A percentile compares a stretch with the other conserved stretches of the same genome.
These are phyloP conservation scores for Venturia aucupariae DNA, from an alignment of 2,329 filamentous ascomycete genomes.

Conservation along the genomic window DNA sequence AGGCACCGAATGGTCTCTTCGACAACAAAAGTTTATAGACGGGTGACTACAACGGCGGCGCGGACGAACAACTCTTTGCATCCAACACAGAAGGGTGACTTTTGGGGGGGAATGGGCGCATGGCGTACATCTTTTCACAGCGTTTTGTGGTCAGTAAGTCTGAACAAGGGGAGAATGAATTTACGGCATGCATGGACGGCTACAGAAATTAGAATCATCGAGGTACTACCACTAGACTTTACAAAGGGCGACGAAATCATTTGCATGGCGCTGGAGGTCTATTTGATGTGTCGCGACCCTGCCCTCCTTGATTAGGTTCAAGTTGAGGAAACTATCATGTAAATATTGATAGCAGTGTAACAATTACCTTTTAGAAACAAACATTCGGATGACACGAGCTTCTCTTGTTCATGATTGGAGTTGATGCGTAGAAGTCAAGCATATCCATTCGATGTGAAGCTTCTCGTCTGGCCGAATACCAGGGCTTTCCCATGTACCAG, in stretches of 20 bases:
- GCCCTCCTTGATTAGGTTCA: not conserved
- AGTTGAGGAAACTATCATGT: not conserved
- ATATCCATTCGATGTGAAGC: too few species aligned
- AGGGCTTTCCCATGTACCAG: too few species aligned
- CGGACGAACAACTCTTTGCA: not conserved
- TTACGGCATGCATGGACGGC: constrained; percentile 6
- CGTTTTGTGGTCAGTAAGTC: not conserved
- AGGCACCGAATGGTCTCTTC: not conserved
- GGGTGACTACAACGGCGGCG: not conserved
- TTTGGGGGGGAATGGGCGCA: not conserved
- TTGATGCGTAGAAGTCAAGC: too few species aligned
- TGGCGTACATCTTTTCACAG: not conserved
- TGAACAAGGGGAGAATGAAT: not conserved
- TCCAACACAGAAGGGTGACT: not conserved
- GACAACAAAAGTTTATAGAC: constrained; percentile 7
- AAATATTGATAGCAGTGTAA: not conserved
- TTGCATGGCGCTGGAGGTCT: constrained; percentile 7
- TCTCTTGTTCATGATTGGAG: too few species aligned
- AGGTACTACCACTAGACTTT: constrained; percentile 5
- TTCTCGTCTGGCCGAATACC: too few species aligned
- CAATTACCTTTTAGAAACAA: not conserved
- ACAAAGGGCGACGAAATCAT: constrained; percentile 1
- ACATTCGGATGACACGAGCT: not conserved
- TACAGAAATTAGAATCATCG: constrained; percentile 6
- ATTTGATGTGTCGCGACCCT: constrained; percentile 5